Evolutionary conservation across 768 basidiomycete genomes (phyloP).

Genomic region (Dictyophora rubrovolvata): DNA sequence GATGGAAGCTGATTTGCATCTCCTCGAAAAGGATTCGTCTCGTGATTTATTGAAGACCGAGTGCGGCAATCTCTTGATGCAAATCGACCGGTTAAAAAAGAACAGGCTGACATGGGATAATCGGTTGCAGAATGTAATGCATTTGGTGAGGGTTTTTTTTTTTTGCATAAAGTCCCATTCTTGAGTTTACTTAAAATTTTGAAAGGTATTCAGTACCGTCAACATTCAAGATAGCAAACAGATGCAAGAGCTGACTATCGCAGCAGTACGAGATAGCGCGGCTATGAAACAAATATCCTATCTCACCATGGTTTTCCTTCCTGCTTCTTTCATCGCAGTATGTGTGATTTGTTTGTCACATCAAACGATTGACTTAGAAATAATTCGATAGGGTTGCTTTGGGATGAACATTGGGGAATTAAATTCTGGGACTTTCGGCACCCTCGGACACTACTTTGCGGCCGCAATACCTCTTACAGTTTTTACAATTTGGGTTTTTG

Average conservation of each 20-base stretch:
- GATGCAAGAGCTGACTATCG: slow-evolving; percentile 41
- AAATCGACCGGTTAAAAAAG: slow-evolving; percentile 8
- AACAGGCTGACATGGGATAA: slow-evolving; percentile 20
- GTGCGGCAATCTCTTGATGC: slow-evolving; percentile 6
- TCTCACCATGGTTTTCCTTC: slow-evolving; percentile 52
- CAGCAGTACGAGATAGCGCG: slow-evolving; percentile 32
- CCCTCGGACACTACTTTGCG: slow-evolving; percentile 30
- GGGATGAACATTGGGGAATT: slow-evolving; percentile 48
- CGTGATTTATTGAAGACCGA: slow-evolving; percentile 5
- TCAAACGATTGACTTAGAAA: background rate
- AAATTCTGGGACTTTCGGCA: slow-evolving; percentile 18
- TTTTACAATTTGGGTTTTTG: slow-evolving; percentile 42
- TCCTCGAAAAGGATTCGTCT: background rate
- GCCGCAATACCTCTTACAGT: slow-evolving; percentile 37
- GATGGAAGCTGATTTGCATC: slow-evolving; percentile 23
- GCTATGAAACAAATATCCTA: slow-evolving; percentile 35
- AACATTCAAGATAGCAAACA: slow-evolving; percentile 45
- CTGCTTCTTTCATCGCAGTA: slow-evolving; percentile 35
- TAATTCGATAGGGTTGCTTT: slow-evolving; percentile 33
- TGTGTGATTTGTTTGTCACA: background rate
- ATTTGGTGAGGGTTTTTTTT: slow-evolving; percentile 20
- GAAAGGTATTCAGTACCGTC: slow-evolving; percentile 48
- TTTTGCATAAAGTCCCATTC: background rate
- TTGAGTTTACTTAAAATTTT: background rate
- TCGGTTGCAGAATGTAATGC: slow-evolving; percentile 25